phyloP scores from a whole-genome alignment of 73 alveolate genomes.

The Paramecium caudatum region DNA sequence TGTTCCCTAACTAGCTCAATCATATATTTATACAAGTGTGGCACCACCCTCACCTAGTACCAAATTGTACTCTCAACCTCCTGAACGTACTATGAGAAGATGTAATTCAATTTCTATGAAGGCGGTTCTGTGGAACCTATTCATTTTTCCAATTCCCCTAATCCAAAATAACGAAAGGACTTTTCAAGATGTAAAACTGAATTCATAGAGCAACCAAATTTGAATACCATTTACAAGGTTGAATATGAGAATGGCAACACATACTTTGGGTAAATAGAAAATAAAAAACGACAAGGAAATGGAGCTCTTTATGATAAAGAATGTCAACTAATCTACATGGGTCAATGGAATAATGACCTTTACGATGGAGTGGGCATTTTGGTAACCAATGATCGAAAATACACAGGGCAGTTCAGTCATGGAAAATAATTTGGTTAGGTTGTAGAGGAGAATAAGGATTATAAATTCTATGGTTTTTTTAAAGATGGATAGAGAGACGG shows the following conservation, averaged over 20 bases:
- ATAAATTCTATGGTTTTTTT: slow-evolving; percentile 27
- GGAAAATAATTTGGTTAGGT: slow-evolving; percentile 18
- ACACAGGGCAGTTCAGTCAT: slow-evolving; percentile 25
- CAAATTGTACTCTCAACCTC: too few species aligned
- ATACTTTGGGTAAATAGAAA: background rate
- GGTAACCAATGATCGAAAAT: background rate
- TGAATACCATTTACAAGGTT: background rate
- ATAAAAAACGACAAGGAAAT: slow-evolving; percentile 21
- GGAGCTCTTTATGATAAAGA: slow-evolving; percentile 24
- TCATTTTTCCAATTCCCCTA: too few species aligned
- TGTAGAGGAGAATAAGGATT: background rate
- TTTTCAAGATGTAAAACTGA: too few species aligned
- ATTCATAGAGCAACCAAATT: background rate
- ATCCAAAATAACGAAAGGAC: too few species aligned
- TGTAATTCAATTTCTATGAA: too few species aligned
- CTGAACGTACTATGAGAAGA: too few species aligned
- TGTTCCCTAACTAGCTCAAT: too few species aligned
- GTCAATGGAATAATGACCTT: slow-evolving; percentile 42
- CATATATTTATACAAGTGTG: too few species aligned
- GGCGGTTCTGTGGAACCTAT: too few species aligned
- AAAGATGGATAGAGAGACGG: slow-evolving; percentile 35
- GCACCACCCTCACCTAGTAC: too few species aligned
- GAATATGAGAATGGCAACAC: background rate
- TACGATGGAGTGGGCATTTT: slow-evolving; percentile 57
- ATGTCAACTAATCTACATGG: background rate